A percentile compares a stretch with the other conserved stretches of the same genome.
Conservation (phyloP, 2,329 filamentous ascomycete species). For the Emmonsia crescens region DNA sequence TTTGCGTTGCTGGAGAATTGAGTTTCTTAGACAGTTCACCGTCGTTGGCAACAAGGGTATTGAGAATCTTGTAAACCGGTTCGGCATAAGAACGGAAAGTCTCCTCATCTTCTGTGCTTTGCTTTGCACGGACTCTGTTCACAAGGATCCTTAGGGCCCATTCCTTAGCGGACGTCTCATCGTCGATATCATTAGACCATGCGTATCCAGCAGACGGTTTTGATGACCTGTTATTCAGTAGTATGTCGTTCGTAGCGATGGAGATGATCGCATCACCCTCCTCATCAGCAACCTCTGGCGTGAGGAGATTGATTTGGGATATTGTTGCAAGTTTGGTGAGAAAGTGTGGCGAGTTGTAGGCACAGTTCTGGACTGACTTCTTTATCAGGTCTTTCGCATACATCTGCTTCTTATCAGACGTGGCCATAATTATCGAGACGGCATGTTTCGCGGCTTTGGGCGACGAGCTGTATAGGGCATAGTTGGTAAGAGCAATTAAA, state of each 20-base stretch:
- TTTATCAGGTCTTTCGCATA: slow-evolving; percentile 74
- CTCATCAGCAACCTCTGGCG: slow-evolving; percentile 61
- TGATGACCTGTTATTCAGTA: slow-evolving; percentile 53
- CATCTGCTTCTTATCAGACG: slow-evolving; percentile 66
- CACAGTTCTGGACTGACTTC: slow-evolving; percentile 62
- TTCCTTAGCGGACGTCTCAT: slow-evolving; percentile 73
- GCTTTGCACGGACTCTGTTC: slow-evolving; percentile 65
- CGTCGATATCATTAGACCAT: slow-evolving; percentile 64
- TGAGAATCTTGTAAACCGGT: slow-evolving; percentile 68
- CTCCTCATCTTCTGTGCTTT: slow-evolving; percentile 33
- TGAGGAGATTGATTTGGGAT: slow-evolving; percentile 63
- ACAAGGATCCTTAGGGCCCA: slow-evolving; percentile 77
- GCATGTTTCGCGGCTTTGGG: slow-evolving; percentile 85
- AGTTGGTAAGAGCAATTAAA: slow-evolving; percentile 66
- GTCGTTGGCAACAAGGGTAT: slow-evolving; percentile 59
- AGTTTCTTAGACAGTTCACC: slow-evolving; percentile 70
- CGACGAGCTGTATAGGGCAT: slow-evolving; percentile 71
- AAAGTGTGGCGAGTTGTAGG: slow-evolving; percentile 62
- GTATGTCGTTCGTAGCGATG: slow-evolving; percentile 62
- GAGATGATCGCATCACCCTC: slow-evolving; percentile 67
- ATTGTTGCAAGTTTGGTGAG: slow-evolving; percentile 46
- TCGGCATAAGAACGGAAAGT: slow-evolving; percentile 45
- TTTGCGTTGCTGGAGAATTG: slow-evolving; percentile 67
- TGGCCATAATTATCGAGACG: slow-evolving; percentile 75
- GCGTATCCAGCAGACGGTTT: slow-evolving; percentile 43